Conservation (phyloP, 441 rosid species). For the Croton laevigatus region DNA sequence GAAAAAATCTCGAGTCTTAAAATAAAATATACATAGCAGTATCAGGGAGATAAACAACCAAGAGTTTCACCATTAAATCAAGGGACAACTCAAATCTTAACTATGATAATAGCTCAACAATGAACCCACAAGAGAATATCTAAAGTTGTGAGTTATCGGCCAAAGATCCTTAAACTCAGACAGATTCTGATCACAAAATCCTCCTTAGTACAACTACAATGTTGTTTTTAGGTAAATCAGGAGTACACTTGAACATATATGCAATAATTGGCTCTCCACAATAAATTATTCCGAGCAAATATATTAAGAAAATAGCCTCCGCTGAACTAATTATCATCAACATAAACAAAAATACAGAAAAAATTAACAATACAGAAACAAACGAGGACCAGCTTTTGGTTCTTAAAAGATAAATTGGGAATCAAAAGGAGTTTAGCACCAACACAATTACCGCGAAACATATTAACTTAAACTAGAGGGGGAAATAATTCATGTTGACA, state of each 20-base stretch:
- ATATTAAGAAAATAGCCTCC: not conserved
- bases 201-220: not conserved
- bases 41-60: not conserved
- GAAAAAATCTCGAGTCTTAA: constrained; percentile 7
- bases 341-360: not conserved
- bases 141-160: not conserved
- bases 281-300: not conserved
- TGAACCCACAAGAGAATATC: not conserved
- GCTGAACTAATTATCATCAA: not conserved
- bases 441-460: not conserved
- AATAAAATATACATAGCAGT: not conserved
- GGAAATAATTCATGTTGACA: not conserved
- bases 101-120: not conserved
- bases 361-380: not conserved
- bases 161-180: not conserved
- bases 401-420: not conserved
- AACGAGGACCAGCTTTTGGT: not conserved
- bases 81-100: no score
- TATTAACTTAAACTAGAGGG: not conserved
- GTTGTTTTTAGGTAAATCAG: not conserved
- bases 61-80: not conserved
- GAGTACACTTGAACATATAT: not conserved
- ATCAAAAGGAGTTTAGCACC: not conserved
- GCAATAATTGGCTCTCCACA: not conserved
- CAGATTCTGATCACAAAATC: not conserved